These are phyloP conservation scores for Phytomonas sp. DNA, from an alignment of 208 protist genomes.

Conservation along the genomic window DNA sequence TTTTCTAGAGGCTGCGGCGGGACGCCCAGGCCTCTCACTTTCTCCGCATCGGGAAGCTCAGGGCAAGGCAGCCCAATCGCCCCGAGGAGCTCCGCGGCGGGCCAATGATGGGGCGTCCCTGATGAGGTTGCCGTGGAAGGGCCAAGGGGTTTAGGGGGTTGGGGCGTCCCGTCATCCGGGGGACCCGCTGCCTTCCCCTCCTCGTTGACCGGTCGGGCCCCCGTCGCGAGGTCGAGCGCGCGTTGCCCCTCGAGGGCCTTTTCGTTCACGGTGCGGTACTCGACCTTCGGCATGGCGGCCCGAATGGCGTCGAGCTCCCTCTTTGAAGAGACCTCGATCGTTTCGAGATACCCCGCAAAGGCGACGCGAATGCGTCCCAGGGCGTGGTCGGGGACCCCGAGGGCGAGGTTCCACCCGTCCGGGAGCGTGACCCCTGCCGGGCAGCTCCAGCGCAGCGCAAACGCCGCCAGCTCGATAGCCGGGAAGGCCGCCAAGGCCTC, in stretches of 20 bases:
- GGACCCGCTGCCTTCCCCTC: background rate
- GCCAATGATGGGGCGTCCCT: background rate
- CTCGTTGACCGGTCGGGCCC: background rate
- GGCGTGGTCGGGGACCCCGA: slow-evolving; percentile 26
- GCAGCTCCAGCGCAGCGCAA: slow-evolving; percentile 35
- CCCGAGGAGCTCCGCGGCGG: background rate
- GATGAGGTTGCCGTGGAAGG: background rate
- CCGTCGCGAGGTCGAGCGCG: background rate
- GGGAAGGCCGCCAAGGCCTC: slow-evolving; percentile 20
- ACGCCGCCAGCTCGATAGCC: slow-evolving; percentile 42
- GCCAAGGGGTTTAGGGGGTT: no score
- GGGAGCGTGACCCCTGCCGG: slow-evolving; percentile 33
- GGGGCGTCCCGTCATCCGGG: no score
- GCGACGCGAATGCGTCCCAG: slow-evolving; percentile 12
- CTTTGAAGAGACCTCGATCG: slow-evolving; percentile 5
- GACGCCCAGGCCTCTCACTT: background rate
- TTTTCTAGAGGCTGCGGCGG: background rate
- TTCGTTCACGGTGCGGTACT: slow-evolving; percentile 20
- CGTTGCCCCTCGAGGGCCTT: background rate
- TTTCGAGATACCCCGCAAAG: slow-evolving; percentile 15
- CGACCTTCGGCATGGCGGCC: slow-evolving; percentile 6
- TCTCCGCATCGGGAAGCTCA: background rate
- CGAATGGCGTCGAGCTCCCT: slow-evolving; percentile 10
- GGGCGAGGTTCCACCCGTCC: slow-evolving; percentile 33
- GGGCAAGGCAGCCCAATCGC: background rate